Conservation (phyloP, 805 yeast genomes). For the Scheffersomyces amazonensis region DNA sequence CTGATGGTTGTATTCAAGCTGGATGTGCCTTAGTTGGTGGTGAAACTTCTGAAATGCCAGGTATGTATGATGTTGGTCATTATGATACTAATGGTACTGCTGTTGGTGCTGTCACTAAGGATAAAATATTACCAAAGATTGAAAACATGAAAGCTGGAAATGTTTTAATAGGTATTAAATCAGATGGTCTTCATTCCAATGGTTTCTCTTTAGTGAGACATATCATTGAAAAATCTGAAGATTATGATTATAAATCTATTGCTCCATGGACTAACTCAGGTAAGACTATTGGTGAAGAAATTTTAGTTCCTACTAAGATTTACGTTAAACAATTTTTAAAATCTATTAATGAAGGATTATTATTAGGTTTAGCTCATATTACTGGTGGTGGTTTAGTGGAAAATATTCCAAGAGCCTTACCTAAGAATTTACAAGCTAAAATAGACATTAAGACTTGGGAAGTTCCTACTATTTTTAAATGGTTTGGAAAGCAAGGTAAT, state of each 20-base stretch:
- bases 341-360: constrained; percentile 60
- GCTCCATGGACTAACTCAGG: constrained; percentile 81
- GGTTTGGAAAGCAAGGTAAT: constrained; percentile 90
- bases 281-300: constrained; percentile 78
- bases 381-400: constrained; percentile 99
- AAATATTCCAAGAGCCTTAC: constrained; percentile 93
- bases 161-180: constrained; percentile 78
- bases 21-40: constrained; percentile 99
- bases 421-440: constrained; percentile 71
- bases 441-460: constrained; percentile 81
- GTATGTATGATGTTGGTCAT: constrained; percentile 93
- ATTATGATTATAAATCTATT: constrained; percentile 62
- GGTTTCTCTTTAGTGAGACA: constrained; percentile 94
- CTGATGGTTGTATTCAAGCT: constrained; percentile 90
- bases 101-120: constrained; percentile 88
- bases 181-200: constrained; percentile 94
- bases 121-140: constrained; percentile 68
- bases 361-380: constrained; percentile 91
- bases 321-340: constrained; percentile 89
- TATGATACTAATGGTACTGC: constrained; percentile 99
- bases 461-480: constrained; percentile 85
- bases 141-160: constrained; percentile 74
- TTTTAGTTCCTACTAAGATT: constrained; percentile 86
- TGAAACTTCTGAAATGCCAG: constrained; percentile 99
- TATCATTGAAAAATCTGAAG: constrained; percentile 75